A percentile compares a stretch with the other conserved stretches of the same genome.
These are phyloP conservation scores for Ceratocystis harringtonii DNA, from an alignment of 2,329 filamentous ascomycete genomes.

Conservation along the genomic window DNA sequence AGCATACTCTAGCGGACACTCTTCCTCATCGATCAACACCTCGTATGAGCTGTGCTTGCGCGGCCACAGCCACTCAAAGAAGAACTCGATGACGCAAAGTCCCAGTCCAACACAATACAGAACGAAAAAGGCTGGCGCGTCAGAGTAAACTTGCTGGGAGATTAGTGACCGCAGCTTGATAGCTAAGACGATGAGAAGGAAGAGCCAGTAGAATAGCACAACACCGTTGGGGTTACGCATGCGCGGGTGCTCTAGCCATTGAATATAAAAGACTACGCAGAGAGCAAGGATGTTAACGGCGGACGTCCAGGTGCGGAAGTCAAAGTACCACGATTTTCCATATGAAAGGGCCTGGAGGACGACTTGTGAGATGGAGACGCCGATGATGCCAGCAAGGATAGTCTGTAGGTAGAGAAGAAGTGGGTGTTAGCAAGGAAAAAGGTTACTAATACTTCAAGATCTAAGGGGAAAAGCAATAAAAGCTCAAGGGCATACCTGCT, in stretches of 20 bases:
- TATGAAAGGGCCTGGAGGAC: slow-evolving; percentile 60
- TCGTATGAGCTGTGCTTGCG: slow-evolving; percentile 46
- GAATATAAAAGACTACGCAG: slow-evolving; percentile 57
- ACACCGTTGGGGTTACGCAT: slow-evolving; percentile 76
- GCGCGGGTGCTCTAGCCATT: slow-evolving; percentile 75
- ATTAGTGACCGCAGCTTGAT: slow-evolving; percentile 79
- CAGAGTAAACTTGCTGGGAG: slow-evolving; percentile 55
- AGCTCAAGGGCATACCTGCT: slow-evolving; percentile 49
- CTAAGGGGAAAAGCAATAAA: not conserved
- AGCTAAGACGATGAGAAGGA: slow-evolving; percentile 61
- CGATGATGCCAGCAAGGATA: slow-evolving; percentile 53
- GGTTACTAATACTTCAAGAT: not conserved
- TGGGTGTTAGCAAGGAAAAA: not conserved
- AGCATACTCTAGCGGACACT: slow-evolving; percentile 72
- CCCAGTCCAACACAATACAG: slow-evolving; percentile 59
- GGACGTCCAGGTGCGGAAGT: slow-evolving; percentile 78
- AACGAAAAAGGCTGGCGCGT: slow-evolving; percentile 58
- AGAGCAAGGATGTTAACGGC: slow-evolving; percentile 57
- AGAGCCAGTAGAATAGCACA: slow-evolving; percentile 82
- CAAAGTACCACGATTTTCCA: slow-evolving; percentile 54
- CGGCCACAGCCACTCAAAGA: slow-evolving; percentile 75
- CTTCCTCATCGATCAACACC: slow-evolving; percentile 42
- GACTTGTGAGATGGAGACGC: slow-evolving; percentile 56
- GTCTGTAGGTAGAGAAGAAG: slow-evolving; percentile 24
- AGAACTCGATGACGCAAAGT: slow-evolving; percentile 54